Base-by-base conservation (phyloP, 345 rosid species). In the Fremontodendron californicum region DNA sequence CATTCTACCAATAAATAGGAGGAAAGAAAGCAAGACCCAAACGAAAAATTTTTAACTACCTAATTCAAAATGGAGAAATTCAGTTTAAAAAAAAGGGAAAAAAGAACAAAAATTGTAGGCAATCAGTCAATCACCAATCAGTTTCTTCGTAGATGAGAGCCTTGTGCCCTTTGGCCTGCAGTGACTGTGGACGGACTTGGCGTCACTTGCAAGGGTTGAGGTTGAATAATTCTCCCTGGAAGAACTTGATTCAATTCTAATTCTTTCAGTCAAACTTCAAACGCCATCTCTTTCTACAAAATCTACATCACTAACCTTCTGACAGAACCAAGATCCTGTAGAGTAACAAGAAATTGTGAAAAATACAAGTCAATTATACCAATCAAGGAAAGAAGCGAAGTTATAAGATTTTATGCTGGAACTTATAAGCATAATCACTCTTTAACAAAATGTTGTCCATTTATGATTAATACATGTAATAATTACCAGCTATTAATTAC, bases 1-100 rank as follows among this genome's bases (percentile, higher is more conserved):
- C 77, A 71, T 74, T 80, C 73, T 80, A 75, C 51, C 55, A 65
- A 79, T 31, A 71, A 77, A 76, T 54, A 68, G 29, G 6, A 77
- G 13, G 8, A 45, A 42, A 76, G 29, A 51, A 77, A 60, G 72
- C 33, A 55, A 52, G 35, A 61, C 13, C 23, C 55, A 43, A 75
- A 21, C 43, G 66, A 48, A 75, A 81, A n/a, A 40, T 37, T 60
- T 57, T 69, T 45, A 60, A 68, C n/a, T 75, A 42, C 73, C 81
- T 76, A 76, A 61, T 62, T 78, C 71, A 54, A 75, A 78, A 76
- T n/a, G 58, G 31, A 69, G 62, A 74, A 60, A 69, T 78, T 74
- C 78, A 77, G 79, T 75, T 79, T 60, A 49, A 40, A 74, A 27
- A 27, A 52, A 16, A 42, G 10, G 9, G 61, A n/a, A n/a, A n/a